These are phyloP conservation scores for Aegilops longissima DNA, from an alignment of 176 grass and related monocot genomes.

Conservation along the genomic window DNA sequence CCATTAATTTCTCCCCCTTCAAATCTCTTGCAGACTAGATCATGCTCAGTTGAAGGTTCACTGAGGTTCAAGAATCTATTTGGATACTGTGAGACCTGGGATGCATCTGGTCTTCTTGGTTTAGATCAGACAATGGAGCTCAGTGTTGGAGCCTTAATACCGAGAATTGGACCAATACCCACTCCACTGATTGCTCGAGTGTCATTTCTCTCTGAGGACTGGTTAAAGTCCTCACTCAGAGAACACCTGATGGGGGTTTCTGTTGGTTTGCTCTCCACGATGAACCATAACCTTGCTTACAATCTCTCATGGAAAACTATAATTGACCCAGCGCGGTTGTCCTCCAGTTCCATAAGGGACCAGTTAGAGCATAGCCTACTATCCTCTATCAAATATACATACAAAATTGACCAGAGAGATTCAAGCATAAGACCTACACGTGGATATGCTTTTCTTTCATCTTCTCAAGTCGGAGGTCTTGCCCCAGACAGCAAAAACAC, in stretches of 20 bases:
- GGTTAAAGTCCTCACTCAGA: conserved; percentile 83
- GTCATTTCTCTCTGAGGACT: conserved; percentile 71
- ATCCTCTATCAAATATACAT: conserved; percentile 79
- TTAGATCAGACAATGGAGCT: conserved; percentile 71
- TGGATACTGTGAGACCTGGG: conserved; percentile 82
- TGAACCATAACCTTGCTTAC: conserved; percentile 70
- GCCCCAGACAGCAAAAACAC: conserved; percentile 50
- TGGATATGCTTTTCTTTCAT: conserved; percentile 74
- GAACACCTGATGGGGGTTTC: conserved; percentile 67
- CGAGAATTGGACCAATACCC: conserved; percentile 65
- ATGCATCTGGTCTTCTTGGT: conserved; percentile 62
- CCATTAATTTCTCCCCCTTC: conserved; percentile 13
- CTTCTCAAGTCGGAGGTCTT: conserved; percentile 79
- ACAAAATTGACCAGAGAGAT: conserved; percentile 80
- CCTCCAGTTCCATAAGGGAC: conserved; percentile 57
- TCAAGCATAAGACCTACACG: conserved; percentile 63
- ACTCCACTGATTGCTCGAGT: conserved; percentile 59
- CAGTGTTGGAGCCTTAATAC: conserved; percentile 59
- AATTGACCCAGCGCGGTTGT: conserved; percentile 45
- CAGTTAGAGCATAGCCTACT: conserved; percentile 79
- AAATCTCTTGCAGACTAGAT: conserved; percentile 56
- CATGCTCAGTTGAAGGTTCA: conserved; percentile 72
- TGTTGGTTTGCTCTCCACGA: conserved; percentile 78
- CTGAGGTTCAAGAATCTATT: conserved; percentile 91
- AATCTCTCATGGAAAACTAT: conserved; percentile 81